Evolutionary conservation across 768 basidiomycete genomes (phyloP).

Genomic region (Crassisporium funariophilum): DNA sequence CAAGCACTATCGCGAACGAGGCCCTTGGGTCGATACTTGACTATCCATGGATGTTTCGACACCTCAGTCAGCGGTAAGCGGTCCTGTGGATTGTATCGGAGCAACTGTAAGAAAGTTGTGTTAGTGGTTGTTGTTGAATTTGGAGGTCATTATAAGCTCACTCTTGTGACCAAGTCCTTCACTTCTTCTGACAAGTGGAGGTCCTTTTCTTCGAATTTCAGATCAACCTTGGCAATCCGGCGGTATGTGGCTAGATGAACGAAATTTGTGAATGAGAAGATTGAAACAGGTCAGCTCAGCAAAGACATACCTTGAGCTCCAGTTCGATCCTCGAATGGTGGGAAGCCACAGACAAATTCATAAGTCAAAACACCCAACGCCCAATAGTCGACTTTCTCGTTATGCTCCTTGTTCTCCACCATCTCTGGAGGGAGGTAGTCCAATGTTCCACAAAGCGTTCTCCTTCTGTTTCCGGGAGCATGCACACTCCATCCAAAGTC

Average conservation of each 20-base stretch:
- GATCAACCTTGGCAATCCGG: conserved; percentile 86
- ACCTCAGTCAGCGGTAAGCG: conserved; percentile 78
- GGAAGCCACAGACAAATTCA: conserved; percentile 86
- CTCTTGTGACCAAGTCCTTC: conserved; percentile 64
- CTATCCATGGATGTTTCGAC: conserved; percentile 84
- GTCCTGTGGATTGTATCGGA: conserved; percentile 78
- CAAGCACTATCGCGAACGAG: conserved; percentile 24
- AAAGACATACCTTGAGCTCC: conserved; percentile 68
- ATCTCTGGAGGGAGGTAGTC: conserved; percentile 99
- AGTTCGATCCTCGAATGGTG: conserved; percentile 80
- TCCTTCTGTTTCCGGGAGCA: conserved; percentile 86
- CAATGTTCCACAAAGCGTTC: conserved; percentile 92
- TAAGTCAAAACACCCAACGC: conserved; percentile 96
- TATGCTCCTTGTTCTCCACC: conserved; percentile 92
- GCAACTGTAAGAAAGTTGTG: conserved; percentile 54
- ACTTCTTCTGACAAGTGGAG: conserved; percentile 66
- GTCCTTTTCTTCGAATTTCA: conserved; percentile 46
- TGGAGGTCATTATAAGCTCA: conserved; percentile 33
- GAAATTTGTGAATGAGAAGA: conserved; percentile 2
- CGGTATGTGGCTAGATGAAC: conserved; percentile 74
- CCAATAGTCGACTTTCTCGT: conserved; percentile 92
- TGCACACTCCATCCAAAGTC: conserved; percentile 99
- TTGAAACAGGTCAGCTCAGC: conserved; percentile 1
- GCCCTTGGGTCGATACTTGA: conserved; percentile 61
- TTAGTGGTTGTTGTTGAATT: background rate